Evolutionary conservation across 352 stramenopile species (phyloP).

Genomic region (Phytophthora citrophthora): DNA sequence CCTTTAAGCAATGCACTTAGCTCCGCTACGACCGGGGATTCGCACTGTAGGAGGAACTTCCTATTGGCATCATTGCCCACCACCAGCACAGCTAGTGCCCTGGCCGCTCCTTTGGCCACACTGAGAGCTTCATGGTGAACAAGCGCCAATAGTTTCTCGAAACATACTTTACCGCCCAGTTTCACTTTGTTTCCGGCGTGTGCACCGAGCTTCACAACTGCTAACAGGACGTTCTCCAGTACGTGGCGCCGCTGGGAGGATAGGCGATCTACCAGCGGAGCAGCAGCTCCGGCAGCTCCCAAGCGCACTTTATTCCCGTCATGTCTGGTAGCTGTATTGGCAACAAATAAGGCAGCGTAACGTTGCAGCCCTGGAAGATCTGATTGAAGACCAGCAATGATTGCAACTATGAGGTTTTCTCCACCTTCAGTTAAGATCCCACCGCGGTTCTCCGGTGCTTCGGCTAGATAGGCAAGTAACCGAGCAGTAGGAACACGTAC

Average conservation of each 20-base stretch:
- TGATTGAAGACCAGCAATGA: conserved; percentile 54
- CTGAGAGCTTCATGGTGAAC: conserved; percentile 67
- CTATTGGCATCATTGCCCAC: conserved; percentile 79
- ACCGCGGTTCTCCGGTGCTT: conserved; percentile 52
- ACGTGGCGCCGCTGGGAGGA: conserved; percentile 74
- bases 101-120: conserved; percentile 71
- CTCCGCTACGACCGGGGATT: conserved; percentile 55
- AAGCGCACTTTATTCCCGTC: conserved; percentile 68
- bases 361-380: conserved; percentile 65
- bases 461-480: conserved; percentile 55
- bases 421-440: conserved; percentile 50
- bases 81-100: conserved; percentile 64
- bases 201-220: conserved; percentile 69
- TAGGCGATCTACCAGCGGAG: conserved; percentile 62
- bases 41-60: conserved; percentile 66
- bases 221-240: conserved; percentile 72
- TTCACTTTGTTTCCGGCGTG: conserved; percentile 85
- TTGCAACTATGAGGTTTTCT: conserved; percentile 38
- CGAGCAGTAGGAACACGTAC: conserved; percentile 43
- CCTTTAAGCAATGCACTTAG: conserved; percentile 69
- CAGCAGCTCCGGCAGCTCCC: conserved; percentile 48
- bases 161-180: conserved; percentile 72
- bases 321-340: conserved; percentile 64
- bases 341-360: conserved; percentile 60
- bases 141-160: conserved; percentile 71